Percentiles rank a stretch among this genome's conserved stretches.
These are phyloP conservation scores for Vigna angularis DNA, from an alignment of 306 rosid species.

Conservation along the genomic window DNA sequence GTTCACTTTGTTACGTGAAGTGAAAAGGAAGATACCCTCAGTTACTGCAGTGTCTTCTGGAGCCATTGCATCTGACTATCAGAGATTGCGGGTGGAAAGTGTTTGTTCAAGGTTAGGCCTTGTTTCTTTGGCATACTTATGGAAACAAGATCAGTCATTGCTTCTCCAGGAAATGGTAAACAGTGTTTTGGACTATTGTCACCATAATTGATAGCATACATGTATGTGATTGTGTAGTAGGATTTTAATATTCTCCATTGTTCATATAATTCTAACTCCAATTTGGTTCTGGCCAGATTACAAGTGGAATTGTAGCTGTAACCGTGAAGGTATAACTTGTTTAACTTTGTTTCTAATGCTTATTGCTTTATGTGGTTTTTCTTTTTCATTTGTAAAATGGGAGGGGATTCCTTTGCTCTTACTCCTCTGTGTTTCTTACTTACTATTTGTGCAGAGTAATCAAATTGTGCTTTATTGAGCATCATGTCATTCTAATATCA, in stretches of 20 bases:
- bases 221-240: neutral
- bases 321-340: conserved; percentile 81
- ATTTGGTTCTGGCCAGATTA: conserved; percentile 64
- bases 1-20: conserved; percentile 83
- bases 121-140: conserved; percentile 95
- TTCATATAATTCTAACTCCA: conserved; percentile 38
- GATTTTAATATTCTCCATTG: conserved; percentile 16
- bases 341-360: conserved; percentile 33
- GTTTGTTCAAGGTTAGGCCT: conserved; percentile 98
- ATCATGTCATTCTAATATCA: conserved; percentile 25
- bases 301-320: conserved; percentile 78
- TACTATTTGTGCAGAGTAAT: conserved; percentile 12
- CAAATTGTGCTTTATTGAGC: conserved; percentile 25
- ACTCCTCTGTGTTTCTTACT: conserved; percentile 22
- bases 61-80: conserved; percentile 98
- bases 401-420: conserved; percentile 24
- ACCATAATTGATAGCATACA: conserved; percentile 32
- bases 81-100: conserved; percentile 96
- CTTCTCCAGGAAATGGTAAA: conserved; percentile 97
- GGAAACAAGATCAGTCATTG: conserved; percentile 95
- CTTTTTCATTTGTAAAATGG: conserved; percentile 21
- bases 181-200: conserved; percentile 34
- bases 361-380: conserved; percentile 18
- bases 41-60: conserved; percentile 90
- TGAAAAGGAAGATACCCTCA: conserved; percentile 83